Percentiles rank a stretch among this genome's conserved stretches.
Conservation (phyloP, 2,329 filamentous ascomycete species). For the Mycogone perniciosa region DNA sequence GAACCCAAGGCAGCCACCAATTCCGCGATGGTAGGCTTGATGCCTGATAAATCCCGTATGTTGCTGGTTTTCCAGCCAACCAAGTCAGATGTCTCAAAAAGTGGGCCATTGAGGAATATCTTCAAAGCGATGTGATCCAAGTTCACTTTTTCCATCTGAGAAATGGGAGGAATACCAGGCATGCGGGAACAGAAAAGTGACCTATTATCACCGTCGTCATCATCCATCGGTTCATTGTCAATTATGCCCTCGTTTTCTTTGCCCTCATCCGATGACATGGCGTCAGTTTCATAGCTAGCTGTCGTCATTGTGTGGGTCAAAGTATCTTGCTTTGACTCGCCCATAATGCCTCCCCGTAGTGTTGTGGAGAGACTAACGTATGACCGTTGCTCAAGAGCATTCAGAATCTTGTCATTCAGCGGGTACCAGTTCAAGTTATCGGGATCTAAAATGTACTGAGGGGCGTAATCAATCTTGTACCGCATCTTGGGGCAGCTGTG, state of each 20-base stretch:
- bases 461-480: constrained; percentile 75
- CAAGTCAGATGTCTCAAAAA: constrained; percentile 46
- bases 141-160: constrained; percentile 48
- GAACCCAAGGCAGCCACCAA: constrained; percentile 60
- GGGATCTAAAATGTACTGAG: constrained; percentile 68
- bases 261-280: neutral
- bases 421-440: constrained; percentile 57
- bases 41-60: constrained; percentile 41
- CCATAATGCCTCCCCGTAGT: constrained; percentile 3
- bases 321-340: neutral
- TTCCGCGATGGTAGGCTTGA: constrained; percentile 61
- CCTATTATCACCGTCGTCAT: constrained; percentile 19
- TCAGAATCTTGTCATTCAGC: constrained; percentile 46
- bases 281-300: neutral
- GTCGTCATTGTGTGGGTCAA: neutral
- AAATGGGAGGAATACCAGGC: constrained; percentile 56
- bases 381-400: constrained; percentile 45
- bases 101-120: constrained; percentile 31
- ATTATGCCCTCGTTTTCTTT: neutral
- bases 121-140: constrained; percentile 54
- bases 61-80: constrained; percentile 52
- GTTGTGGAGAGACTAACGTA: constrained; percentile 45
- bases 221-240: constrained; percentile 14
- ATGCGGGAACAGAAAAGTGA: constrained; percentile 56
- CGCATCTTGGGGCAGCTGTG: constrained; percentile 76